Evolutionary conservation across 2,329 filamentous ascomycete genomes (phyloP), one percentile per base, ranked within the genome.

Genomic region (Chalaropsis thielavioides): DNA sequence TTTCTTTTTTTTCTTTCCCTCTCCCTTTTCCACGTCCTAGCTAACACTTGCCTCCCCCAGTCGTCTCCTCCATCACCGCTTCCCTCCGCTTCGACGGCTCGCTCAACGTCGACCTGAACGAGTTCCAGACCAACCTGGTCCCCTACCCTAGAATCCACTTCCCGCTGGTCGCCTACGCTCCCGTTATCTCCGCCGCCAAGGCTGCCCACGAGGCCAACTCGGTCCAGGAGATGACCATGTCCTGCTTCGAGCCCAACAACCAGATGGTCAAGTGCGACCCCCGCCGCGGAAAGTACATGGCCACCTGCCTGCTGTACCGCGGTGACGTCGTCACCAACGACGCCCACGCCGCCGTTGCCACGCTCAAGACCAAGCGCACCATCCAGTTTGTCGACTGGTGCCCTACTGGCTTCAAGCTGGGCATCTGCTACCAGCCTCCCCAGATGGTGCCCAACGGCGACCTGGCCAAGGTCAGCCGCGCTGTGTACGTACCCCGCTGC

Each of bases 201-300:
- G 90, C 92, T 72, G 88, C 90, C 67, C 92, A 99, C 82, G 92
- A 99, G 83, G 87, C 92, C 82, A 95, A 96, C 86, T 94, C 90
- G 35, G 92, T 97, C 70, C 88, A 91, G 79, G 94, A 97, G 83
- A 96, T 97, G 82, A 95, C 90, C 78, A 95, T 92, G 86, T 90
- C 90, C 70, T 97, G 92, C 87, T 99, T 99, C 81, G 92, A 99
- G 85, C 91, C 92, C 72, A 89, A 96, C 86, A 96, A 96, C 86
- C 92, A 99, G 87, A 99, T 99, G 92, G 92, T 99, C 77, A 96
- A 96, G 84, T 99, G 92, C 76, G 94, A 99, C 77, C 92, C 92
- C 72, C 91, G 92, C 74, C 92, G 95, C 78, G 92, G 92, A 79
- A 99, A 99, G 84, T 99, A 99, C 85, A 99, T 99, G 92, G 92